phyloP scores from a whole-genome alignment of 192 early-diverging fungal genomes.

The Podila epigama region DNA sequence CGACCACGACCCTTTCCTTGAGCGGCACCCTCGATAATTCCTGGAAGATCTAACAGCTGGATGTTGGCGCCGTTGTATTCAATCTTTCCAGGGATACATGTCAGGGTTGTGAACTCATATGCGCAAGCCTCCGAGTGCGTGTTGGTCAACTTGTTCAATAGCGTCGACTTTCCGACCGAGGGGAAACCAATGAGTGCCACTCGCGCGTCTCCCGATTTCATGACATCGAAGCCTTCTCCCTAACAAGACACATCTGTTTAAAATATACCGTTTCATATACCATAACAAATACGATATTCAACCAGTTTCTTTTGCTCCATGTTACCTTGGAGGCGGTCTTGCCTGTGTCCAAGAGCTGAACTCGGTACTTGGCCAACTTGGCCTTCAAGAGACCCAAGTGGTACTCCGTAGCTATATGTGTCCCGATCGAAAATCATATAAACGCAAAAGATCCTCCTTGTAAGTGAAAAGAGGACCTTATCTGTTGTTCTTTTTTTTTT shows the following conservation, averaged over 20 bases:
- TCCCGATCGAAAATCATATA: too few species aligned
- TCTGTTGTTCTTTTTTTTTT: neutral
- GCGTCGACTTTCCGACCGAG: conserved; percentile 99
- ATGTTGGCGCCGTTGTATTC: conserved; percentile 95
- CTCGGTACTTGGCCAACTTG: conserved; percentile 87
- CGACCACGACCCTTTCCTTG: conserved; percentile 98
- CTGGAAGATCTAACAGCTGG: conserved; percentile 97
- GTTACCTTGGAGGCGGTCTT: conserved; percentile 59
- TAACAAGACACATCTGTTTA: conserved; percentile 11
- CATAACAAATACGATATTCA: neutral
- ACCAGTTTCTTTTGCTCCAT: neutral
- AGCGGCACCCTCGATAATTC: conserved; percentile 97
- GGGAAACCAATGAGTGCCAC: conserved; percentile 97
- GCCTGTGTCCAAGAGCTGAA: conserved; percentile 78
- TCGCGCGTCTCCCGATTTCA: conserved; percentile 95
- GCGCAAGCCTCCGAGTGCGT: conserved; percentile 88
- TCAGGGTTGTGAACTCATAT: conserved; percentile 97
- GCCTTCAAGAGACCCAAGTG: conserved; percentile 98
- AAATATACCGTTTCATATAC: neutral
- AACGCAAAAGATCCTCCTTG: too few species aligned
- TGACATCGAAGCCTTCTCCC: conserved; percentile 98
- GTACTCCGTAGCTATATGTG: conserved; percentile 86
- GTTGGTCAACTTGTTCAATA: conserved; percentile 90
- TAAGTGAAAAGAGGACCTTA: too few species aligned
- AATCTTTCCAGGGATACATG: conserved; percentile 95